Base-by-base conservation (phyloP, 768 basidiomycete species). In the Suillus subluteus region DNA sequence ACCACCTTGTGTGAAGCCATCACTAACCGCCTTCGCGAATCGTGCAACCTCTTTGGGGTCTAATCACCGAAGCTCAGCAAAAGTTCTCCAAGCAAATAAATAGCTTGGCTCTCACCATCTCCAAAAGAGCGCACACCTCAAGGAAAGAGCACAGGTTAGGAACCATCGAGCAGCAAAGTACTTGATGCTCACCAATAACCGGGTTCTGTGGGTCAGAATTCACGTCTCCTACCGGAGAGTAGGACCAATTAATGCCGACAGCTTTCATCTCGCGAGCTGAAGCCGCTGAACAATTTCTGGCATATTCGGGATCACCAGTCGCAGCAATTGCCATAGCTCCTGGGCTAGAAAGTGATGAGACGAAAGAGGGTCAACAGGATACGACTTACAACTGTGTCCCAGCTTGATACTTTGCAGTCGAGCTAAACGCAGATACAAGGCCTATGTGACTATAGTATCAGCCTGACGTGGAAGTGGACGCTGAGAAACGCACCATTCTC, bases 311-410 rank as follows among this genome's bases (percentile, higher is more conserved):
- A 1, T 84, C 84, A 3, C 78, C 77, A 0, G 86, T 84, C 4
- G 89, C 87, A 3, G 87, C 87, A 2, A 89, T 79, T 0, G 89
- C 87, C 91, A 91, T 91, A 6, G 91, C 90, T 0, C 89, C 91
- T 18, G 91, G 91, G 65, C 91, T 91, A 62, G 13, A 9, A 58
- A 9, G 40, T 30, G 12, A 48, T 56, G 18, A 61, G 64, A 5
- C 26, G 15, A 23, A 37, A 12, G n/a, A 23, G 11, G 21, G 15
- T 23, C 21, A 54, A 38, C 3, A n/a, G 44, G 58, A 64, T 44
- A 43, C 18, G 32, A 81, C 87, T 72, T 68, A 89, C 91, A 91
- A 91, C 67, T 89, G 88, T 3, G 90, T 89, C 0, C 88, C 89
- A 18, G 86, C 86, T 0, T 75, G 77, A 11, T 74, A 64, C 11